Conservation (phyloP, 345 rosid species). For the Xanthoceras sorbifolium region DNA sequence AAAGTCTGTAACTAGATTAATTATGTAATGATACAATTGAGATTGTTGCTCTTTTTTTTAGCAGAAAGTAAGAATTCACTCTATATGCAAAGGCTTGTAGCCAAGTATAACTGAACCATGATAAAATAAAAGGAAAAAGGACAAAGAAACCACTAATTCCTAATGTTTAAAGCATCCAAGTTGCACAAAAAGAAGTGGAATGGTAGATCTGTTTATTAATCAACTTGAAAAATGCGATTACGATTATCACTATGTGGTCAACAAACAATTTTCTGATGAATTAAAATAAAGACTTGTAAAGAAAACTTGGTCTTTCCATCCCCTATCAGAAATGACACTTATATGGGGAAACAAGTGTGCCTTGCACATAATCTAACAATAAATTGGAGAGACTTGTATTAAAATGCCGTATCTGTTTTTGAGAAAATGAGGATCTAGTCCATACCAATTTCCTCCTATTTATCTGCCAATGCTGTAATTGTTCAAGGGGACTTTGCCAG, state of each 20-base stretch:
- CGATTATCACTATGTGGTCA: neutral
- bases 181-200: neutral
- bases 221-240: conserved; percentile 1
- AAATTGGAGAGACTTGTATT: neutral
- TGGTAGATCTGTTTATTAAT: neutral
- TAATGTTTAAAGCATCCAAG: neutral
- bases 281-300: neutral
- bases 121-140: neutral
- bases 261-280: conserved; percentile 1
- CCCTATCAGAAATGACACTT: conserved; percentile 4
- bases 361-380: neutral
- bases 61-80: neutral
- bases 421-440: conserved; percentile 10
- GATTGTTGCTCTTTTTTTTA: neutral
- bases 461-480: conserved; percentile 88
- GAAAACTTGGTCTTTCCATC: conserved; percentile 1
- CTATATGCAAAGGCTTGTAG: neutral
- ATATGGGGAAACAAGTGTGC: neutral
- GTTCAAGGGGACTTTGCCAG: conserved; percentile 85
- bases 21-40: neutral
- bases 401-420: neutral
- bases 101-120: neutral
- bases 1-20: neutral
- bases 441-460: conserved; percentile 85
- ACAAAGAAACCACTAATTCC: neutral